phyloP scores from a whole-genome alignment of 129 eudicot species.

The Escallonia rubra region DNA sequence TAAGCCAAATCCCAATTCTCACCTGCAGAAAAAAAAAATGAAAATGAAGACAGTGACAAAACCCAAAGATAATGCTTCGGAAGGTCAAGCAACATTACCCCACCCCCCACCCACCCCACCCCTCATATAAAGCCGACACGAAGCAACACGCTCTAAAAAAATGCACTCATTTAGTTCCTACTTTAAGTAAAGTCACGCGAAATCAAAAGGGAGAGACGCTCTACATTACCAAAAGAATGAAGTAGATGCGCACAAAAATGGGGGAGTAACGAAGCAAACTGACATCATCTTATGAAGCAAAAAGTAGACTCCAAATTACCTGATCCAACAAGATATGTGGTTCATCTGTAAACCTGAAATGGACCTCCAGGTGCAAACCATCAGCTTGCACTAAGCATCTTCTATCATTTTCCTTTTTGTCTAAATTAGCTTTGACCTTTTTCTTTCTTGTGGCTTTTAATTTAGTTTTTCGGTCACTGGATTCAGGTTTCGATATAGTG shows the following conservation, averaged over 20 bases:
- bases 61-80: no score
- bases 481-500: slow-evolving; percentile 11
- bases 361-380: slow-evolving; percentile 49
- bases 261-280: neutral
- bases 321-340: slow-evolving; percentile 78
- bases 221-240: neutral
- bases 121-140: no score
- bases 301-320: slow-evolving; percentile 29
- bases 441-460: slow-evolving; percentile 4
- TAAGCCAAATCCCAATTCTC: no score
- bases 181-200: neutral
- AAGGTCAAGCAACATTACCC: no score
- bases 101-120: no score
- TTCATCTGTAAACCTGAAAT: slow-evolving; percentile 55
- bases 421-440: neutral
- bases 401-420: slow-evolving; percentile 35
- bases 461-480: slow-evolving; percentile 8
- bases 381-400: slow-evolving; percentile 37
- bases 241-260: neutral
- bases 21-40: no score
- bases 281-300: neutral
- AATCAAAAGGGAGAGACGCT: neutral
- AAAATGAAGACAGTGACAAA: no score
- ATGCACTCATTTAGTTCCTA: neutral
- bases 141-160: no score